phyloP scores from a whole-genome alignment of 2,329 filamentous ascomycete genomes.

The Penicillium occitanis region DNA sequence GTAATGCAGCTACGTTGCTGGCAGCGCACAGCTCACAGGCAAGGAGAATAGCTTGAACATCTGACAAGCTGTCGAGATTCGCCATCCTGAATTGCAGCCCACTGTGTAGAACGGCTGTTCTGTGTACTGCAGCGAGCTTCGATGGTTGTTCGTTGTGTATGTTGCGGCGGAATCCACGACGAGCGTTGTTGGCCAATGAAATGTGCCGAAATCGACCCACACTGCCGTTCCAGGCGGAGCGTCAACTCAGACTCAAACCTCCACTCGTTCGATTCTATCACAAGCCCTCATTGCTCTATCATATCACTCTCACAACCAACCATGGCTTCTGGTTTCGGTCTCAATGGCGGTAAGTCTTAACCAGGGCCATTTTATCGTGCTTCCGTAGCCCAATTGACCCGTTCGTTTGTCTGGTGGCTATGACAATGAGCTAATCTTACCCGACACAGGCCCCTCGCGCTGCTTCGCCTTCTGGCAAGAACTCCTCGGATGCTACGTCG shows the following conservation, averaged over 20 bases:
- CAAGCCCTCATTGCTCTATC: slow-evolving; percentile 13
- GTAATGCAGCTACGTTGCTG: slow-evolving; percentile 54
- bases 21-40: slow-evolving; percentile 57
- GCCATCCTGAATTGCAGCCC: slow-evolving; percentile 34
- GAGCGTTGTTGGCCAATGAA: slow-evolving; percentile 4
- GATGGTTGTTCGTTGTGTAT: slow-evolving; percentile 2
- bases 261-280: slow-evolving; percentile 8
- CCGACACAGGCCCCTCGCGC: slow-evolving; percentile 62
- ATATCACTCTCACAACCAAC: slow-evolving; percentile 26
- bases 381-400: slow-evolving; percentile 10
- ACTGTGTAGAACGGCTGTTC: background rate
- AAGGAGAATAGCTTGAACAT: slow-evolving; percentile 59
- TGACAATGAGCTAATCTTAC: slow-evolving; percentile 25
- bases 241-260: slow-evolving; percentile 17
- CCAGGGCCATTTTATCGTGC: too few species aligned
- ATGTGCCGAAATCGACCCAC: slow-evolving; percentile 24
- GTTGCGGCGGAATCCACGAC: slow-evolving; percentile 24
- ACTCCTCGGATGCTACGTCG: slow-evolving; percentile 94
- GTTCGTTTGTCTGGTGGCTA: background rate
- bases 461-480: slow-evolving; percentile 99
- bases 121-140: background rate
- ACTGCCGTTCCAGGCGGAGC: slow-evolving; percentile 25
- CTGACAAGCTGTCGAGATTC: slow-evolving; percentile 45
- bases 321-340: slow-evolving; percentile 54
- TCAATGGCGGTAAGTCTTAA: slow-evolving; percentile 54